Percentiles rank a stretch among this genome's conserved stretches.
These are phyloP conservation scores for Ogataea hybrid DNA, from an alignment of 1,139 yeast species.

Conservation along the genomic window DNA sequence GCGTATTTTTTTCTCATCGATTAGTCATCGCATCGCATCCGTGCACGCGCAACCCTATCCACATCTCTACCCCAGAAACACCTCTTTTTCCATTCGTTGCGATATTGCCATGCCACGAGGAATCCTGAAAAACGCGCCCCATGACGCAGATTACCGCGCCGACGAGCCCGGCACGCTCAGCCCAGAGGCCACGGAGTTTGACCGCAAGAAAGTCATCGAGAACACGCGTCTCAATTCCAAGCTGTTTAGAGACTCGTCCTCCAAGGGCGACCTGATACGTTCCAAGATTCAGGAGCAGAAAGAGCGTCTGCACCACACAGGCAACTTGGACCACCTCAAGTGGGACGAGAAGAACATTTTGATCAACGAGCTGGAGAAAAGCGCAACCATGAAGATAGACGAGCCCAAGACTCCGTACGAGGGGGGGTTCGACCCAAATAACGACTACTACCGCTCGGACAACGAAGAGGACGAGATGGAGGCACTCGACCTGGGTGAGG, in stretches of 20 bases:
- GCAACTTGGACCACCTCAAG: constrained; percentile 42
- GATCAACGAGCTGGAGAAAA: constrained; percentile 65
- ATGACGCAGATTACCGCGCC: constrained; percentile 25
- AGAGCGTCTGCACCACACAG: constrained; percentile 18
- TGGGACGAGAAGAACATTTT: constrained; percentile 77
- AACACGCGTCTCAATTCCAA: constrained; percentile 46
- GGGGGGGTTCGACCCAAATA: constrained; percentile 83
- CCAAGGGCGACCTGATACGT: constrained; percentile 28
- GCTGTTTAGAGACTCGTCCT: constrained; percentile 16
- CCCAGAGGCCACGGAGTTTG: constrained; percentile 26
- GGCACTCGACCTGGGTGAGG: constrained; percentile 48
- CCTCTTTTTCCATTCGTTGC: not conserved
- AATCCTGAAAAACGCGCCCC: constrained; percentile 37
- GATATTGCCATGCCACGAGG: constrained; percentile 22
- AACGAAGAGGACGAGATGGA: constrained; percentile 48
- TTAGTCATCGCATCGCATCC: not conserved
- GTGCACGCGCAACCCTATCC: not conserved
- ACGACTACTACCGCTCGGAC: constrained; percentile 77
- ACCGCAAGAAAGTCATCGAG: constrained; percentile 44
- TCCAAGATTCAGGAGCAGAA: constrained; percentile 21
- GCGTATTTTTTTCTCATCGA: too few relatives aligned
- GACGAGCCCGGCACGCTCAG: constrained; percentile 1
- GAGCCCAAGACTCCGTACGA: constrained; percentile 98
- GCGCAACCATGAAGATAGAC: constrained; percentile 79
- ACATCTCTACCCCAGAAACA: constrained; percentile 2